phyloP scores from a whole-genome alignment of 2,329 filamentous ascomycete genomes.

The Periconia sp. region DNA sequence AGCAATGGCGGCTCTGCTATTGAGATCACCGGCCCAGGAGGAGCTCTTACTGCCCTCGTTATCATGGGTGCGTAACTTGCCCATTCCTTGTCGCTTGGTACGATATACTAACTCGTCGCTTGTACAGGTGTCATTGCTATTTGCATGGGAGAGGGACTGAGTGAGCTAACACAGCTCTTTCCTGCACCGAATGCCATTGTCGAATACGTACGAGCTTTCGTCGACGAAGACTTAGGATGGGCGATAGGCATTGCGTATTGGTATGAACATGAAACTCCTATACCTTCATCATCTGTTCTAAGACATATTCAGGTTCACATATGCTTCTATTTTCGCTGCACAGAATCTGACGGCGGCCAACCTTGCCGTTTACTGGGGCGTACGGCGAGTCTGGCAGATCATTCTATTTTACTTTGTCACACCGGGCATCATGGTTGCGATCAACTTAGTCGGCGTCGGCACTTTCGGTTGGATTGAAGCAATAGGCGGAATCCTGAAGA shows the following conservation, averaged over 20 bases:
- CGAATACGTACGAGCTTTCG: conserved; percentile 2
- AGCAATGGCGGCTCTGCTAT: conserved; percentile 2
- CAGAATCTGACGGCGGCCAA: conserved; percentile 1
- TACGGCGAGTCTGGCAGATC: background rate
- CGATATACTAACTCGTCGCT: background rate
- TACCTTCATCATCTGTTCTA: background rate
- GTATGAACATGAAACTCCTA: background rate
- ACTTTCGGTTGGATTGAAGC: conserved; percentile 3
- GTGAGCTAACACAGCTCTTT: conserved; percentile 3
- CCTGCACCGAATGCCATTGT: conserved; percentile 4
- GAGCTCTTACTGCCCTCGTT: background rate
- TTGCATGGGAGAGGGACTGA: background rate
- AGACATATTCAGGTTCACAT: conserved; percentile 1
- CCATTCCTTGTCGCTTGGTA: background rate
- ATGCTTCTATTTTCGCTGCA: background rate
- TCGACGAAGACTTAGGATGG: conserved; percentile 4
- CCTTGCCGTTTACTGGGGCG: conserved; percentile 1
- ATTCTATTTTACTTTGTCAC: conserved; percentile 1
- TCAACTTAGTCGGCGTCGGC: conserved; percentile 2
- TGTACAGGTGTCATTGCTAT: conserved; percentile 1
- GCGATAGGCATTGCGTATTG: conserved; percentile 2
- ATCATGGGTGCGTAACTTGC: background rate
- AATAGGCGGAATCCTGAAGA: conserved; percentile 1
- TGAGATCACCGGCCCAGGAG: conserved; percentile 1
- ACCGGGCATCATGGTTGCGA: conserved; percentile 1